Evolutionary conservation across 345 rosid species (phyloP).

Genomic region (Schrenkiella parvula): DNA sequence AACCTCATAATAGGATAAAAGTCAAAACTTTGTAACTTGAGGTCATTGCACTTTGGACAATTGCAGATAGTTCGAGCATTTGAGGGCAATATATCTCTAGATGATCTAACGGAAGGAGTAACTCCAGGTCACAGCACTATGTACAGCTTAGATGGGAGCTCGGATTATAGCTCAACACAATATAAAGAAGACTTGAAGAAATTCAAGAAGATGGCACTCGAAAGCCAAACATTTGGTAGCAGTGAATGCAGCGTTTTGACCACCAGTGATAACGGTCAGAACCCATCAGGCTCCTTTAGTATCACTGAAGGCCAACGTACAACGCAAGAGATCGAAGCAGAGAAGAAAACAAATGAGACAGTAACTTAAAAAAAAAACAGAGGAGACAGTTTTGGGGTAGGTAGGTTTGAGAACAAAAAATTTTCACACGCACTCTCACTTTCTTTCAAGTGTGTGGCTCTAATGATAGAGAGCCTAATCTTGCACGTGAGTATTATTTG

Average conservation of each 20-base stretch:
- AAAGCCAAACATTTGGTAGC: slow-evolving; percentile 54
- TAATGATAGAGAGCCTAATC: neutral
- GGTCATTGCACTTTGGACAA: neutral
- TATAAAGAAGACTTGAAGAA: slow-evolving; percentile 68
- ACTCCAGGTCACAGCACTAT: slow-evolving; percentile 47
- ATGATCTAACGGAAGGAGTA: slow-evolving; percentile 56
- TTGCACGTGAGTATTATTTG: neutral
- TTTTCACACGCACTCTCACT: neutral
- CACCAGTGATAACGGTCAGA: slow-evolving; percentile 43
- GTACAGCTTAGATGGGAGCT: slow-evolving; percentile 48
- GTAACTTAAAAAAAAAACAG: neutral
- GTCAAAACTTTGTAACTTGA: neutral
- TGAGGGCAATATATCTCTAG: slow-evolving; percentile 66
- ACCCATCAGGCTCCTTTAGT: slow-evolving; percentile 56
- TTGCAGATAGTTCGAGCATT: slow-evolving; percentile 76
- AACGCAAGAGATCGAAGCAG: slow-evolving; percentile 46
- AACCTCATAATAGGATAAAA: neutral
- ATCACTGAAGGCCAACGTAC: slow-evolving; percentile 47
- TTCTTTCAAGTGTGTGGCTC: slow-evolving; percentile 4
- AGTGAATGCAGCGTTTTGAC: slow-evolving; percentile 45
- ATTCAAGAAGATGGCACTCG: slow-evolving; percentile 66
- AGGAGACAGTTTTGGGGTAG: slow-evolving; percentile 3
- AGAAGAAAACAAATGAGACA: slow-evolving; percentile 26
- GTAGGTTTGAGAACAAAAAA: slow-evolving; percentile 6
- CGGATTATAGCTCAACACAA: slow-evolving; percentile 60